Percentiles rank a stretch among this genome's conserved stretches.
phyloP scores from a whole-genome alignment of 129 eudicot genomes.

The Heracleum sosnowskyi region DNA sequence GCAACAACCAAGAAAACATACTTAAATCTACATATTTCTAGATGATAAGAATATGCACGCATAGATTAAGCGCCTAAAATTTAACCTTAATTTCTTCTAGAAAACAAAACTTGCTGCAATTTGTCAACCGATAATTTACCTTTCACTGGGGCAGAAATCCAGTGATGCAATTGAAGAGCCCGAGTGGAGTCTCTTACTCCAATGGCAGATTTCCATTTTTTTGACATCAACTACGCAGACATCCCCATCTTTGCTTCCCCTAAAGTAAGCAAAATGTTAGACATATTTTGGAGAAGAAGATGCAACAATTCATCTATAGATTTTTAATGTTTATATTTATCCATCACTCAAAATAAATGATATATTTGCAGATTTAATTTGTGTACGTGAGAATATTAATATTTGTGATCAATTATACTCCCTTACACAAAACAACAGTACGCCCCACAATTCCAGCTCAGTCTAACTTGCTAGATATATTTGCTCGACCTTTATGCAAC shows the following conservation, averaged over 20 bases:
- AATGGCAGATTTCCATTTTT: constrained; percentile 74
- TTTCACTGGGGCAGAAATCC: constrained; percentile 96
- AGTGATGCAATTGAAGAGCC: constrained; percentile 61
- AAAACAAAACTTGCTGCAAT: neutral
- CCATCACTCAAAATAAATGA: neutral
- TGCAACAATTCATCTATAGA: neutral
- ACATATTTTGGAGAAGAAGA: neutral
- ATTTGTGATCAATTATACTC: neutral
- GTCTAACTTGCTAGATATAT: neutral
- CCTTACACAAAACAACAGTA: neutral
- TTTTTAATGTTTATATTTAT: neutral
- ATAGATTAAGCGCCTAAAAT: too few relatives aligned
- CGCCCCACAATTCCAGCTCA: neutral
- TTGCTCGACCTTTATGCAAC: neutral
- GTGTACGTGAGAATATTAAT: neutral
- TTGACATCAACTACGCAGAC: constrained; percentile 77
- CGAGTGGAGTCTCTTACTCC: constrained; percentile 89
- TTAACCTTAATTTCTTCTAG: neutral
- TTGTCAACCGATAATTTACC: constrained; percentile 31
- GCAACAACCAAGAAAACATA: neutral
- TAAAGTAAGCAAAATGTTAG: constrained; percentile 19
- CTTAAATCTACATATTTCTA: neutral
- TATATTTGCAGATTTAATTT: neutral
- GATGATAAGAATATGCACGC: neutral
- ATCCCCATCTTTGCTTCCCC: constrained; percentile 99